phyloP scores from a whole-genome alignment of 1,284 basidiomycete genomes.

The Ganoderma sinense region DNA sequence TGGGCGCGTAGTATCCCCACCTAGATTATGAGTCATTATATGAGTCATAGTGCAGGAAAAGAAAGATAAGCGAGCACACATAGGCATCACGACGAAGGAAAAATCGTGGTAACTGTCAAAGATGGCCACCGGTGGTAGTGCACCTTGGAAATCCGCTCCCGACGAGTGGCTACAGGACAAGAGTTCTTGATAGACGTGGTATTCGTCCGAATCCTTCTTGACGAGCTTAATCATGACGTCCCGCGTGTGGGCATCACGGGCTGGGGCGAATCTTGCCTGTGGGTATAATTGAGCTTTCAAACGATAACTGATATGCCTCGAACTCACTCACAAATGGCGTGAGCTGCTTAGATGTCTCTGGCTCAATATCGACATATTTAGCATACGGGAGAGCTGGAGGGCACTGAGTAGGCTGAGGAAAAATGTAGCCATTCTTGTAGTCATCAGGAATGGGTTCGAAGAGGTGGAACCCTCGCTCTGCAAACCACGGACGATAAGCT shows the following conservation, averaged over 20 bases:
- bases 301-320: not conserved
- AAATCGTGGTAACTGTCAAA: conserved; percentile 11
- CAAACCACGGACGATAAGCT: not conserved
- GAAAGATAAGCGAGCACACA: not conserved
- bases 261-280: not conserved
- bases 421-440: not conserved
- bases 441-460: not conserved
- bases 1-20: not conserved
- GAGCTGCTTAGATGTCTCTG: not conserved
- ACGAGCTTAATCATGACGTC: conserved; percentile 15
- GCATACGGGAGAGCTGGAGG: not conserved
- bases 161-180: not conserved
- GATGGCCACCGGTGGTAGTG: conserved; percentile 5
- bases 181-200: conserved; percentile 3
- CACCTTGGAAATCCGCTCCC: not conserved
- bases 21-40: too few species aligned
- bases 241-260: not conserved
- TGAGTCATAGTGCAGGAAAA: not conserved
- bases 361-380: not conserved
- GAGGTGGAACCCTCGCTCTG: not conserved
- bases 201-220: not conserved
- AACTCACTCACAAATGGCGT: not conserved
- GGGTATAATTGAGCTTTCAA: not conserved
- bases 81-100: conserved; percentile 17
- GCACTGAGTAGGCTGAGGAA: not conserved